Base-by-base conservation (phyloP, 768 basidiomycete species). In the Pleurotus pulmonarius region DNA sequence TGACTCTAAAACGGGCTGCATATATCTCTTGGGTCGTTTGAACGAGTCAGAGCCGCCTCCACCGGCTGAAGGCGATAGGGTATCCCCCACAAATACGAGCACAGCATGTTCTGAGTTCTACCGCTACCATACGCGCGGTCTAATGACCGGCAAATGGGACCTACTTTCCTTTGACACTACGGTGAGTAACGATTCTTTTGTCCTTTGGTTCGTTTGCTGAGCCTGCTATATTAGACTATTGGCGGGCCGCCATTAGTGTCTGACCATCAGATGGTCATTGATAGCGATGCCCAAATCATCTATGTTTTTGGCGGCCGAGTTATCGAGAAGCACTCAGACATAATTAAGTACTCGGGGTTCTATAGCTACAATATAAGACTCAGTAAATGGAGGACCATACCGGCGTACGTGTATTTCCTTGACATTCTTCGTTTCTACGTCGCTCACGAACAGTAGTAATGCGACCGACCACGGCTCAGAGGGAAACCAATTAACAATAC, bases 211-310 rank as follows among this genome's bases (percentile, higher is more conserved):
- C 44, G 34, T 13, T 16, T 46, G 37, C 34, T 20, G 9, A 18
- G 37, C 54, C 55, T 29, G 38, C 38, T 13, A 39, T 47, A 47
- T 12, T 59, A 90, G 90, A 67, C 75, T 0, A 76, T 79, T 3
- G 86, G 83, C 1, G 90, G 89, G 1, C 90, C 90, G 1, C 84
- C 86, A 0, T 70, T 90, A 34, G 73, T 92, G 40, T 88, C 85
- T 60, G 91, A 92, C 65, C 90, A 92, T 61, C 88, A 90, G 69
- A 88, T 92, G 83, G 85, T 74, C 29, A 82, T 92, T 63, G 90
- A 92, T 62, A 78, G 78, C 40, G 85, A 86, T 3, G 70, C 79
- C 0, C 89, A 90, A 65, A 80, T 85, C 3, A 64, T 93, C 5
- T 92, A 91, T 58, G 81, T 90, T 5, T 88, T 83, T 59, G 90